Evolutionary conservation across 164 flowering plant species (phyloP).

Genomic region (Nymphaea colorata): DNA sequence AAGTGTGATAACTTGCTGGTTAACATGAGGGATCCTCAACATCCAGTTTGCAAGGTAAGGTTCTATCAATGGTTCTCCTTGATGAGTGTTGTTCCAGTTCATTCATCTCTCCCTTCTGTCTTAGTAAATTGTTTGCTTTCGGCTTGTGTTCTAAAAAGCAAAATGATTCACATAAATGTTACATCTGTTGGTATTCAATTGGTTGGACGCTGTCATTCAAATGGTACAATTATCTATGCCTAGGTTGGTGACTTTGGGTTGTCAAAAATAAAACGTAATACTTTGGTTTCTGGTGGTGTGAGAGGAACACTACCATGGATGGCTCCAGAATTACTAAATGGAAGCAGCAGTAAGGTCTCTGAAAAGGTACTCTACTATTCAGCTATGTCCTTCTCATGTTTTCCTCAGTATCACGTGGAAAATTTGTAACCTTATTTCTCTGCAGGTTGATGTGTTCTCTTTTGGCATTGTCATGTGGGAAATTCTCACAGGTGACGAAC

Average conservation of each 20-base stretch:
- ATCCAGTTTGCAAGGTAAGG: conserved; percentile 86
- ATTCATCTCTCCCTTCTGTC: neutral
- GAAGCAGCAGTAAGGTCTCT: conserved; percentile 94
- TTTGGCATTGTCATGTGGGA: conserved; percentile 97
- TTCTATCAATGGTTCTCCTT: neutral
- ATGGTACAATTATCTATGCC: neutral
- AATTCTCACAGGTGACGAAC: conserved; percentile 95
- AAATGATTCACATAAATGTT: neutral
- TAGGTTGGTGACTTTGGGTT: conserved; percentile 99
- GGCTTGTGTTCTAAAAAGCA: neutral
- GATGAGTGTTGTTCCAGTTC: neutral
- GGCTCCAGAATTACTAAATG: conserved; percentile 95
- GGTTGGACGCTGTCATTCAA: neutral
- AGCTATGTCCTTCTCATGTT: neutral
- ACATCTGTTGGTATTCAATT: neutral
- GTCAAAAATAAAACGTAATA: conserved; percentile 92
- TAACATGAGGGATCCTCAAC: conserved; percentile 74
- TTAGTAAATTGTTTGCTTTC: neutral
- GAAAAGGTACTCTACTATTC: conserved; percentile 53
- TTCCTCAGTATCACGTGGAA: neutral
- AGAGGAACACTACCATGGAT: conserved; percentile 98
- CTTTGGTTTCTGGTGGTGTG: conserved; percentile 98
- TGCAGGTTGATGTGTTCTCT: conserved; percentile 97
- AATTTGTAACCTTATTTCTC: neutral
- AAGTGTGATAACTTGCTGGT: conserved; percentile 94